Base-by-base conservation (phyloP, 1,284 basidiomycete species). In the Trametes polyzona region DNA sequence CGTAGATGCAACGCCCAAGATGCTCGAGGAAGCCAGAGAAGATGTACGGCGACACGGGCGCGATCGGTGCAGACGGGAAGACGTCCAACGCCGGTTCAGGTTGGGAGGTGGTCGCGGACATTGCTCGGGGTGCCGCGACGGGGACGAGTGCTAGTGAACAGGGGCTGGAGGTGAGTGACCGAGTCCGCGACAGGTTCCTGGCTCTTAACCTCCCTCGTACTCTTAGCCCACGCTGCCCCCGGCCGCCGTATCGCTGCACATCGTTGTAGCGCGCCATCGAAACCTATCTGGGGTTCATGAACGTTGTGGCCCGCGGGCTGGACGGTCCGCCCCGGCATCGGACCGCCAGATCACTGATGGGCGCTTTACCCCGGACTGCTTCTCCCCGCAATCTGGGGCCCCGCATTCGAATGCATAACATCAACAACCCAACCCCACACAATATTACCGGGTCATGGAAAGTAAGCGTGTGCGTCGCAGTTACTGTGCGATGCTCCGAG, bases 11-110 rank as follows among this genome's bases (percentile, higher is more conserved):
- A 48, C 84, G 70, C 0, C 80, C 81, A 66, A 86, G 78, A 61
- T 86, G 83, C 66, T 86, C 84, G 23, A 84, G 78, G 69, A 86
- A 87, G 2, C 83, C 83, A 23, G 82, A 81, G 69, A 83, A 86
- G 64, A 86, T 78, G 29, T 57, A 59, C 11, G 65, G 62, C 17
- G 67, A 69, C 26, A 70, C 68, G 23, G 59, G 57, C 10, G 61
- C 64, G 42, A 68, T 70, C 19, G 60, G 53, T 1, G 66, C 56
- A 21, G 58, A 58, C 24, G 67, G 65, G 51, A 68, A 68, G 57
- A 70, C 46, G 62, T 70, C 67, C 24, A 70, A 57, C 12, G 58
- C 35, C 19, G 59, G 64, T 46, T 51, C n/a, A 35, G 37, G 30
- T 2, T 26, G 4, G 16, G 33, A 5, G 7, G 30, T 14, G 30